phyloP scores from a whole-genome alignment of 1,284 basidiomycete genomes.

The Apiotrichum gamsii region DNA sequence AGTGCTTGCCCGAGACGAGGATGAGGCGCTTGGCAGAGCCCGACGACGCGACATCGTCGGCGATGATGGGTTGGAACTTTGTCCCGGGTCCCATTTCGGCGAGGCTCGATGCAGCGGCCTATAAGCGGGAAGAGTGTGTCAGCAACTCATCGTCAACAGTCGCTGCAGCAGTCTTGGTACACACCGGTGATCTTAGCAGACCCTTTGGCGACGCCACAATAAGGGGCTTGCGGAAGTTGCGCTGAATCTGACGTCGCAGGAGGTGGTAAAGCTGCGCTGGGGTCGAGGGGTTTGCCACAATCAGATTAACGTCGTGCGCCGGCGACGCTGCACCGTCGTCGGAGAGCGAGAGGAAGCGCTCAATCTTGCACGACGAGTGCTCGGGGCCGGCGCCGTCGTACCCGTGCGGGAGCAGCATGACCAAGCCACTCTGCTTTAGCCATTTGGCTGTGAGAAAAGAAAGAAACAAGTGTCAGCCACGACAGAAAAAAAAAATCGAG shows the following conservation, averaged over 20 bases:
- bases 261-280: conserved; percentile 86
- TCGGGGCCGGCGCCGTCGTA: conserved; percentile 85
- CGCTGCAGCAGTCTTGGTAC: conserved; percentile 35
- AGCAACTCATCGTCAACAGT: conserved; percentile 1
- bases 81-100: conserved; percentile 60
- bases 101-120: conserved; percentile 70
- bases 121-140: conserved; percentile 4
- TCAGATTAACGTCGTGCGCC: conserved; percentile 62
- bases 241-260: conserved; percentile 68
- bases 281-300: conserved; percentile 76
- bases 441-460: conserved; percentile 76
- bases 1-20: conserved; percentile 68
- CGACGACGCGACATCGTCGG: conserved; percentile 47
- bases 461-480: too few relatives aligned
- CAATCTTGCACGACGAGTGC: conserved; percentile 77
- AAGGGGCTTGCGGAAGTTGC: conserved; percentile 78
- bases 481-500: too few relatives aligned
- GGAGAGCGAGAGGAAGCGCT: conserved; percentile 66
- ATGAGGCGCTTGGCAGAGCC: conserved; percentile 41
- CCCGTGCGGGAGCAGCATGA: conserved; percentile 77
- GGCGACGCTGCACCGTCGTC: conserved; percentile 35
- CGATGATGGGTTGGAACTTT: conserved; percentile 65
- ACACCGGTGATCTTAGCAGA: conserved; percentile 66
- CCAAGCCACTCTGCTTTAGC: conserved; percentile 83
- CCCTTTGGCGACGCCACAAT: conserved; percentile 77